Evolutionary conservation across 1,284 basidiomycete genomes (phyloP).

Genomic region (Agaricales sp.): DNA sequence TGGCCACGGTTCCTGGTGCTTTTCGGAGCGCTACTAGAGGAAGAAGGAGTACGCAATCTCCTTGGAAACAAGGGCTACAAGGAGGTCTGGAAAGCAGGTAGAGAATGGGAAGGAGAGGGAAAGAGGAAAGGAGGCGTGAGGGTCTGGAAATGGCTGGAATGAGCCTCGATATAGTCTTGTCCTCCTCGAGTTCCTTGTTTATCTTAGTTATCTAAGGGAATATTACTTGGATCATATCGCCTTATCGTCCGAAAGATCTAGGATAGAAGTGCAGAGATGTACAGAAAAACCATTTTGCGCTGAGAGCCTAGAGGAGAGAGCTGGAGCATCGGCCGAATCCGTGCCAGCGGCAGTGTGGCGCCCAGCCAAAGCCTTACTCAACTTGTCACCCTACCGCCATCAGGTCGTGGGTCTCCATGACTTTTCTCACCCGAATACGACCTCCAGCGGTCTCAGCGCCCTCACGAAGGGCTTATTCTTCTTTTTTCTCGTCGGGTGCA

Average conservation of each 20-base stretch:
- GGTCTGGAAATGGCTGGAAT: constrained; percentile 41
- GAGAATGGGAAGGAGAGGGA: constrained; percentile 75
- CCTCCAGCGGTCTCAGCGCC: not conserved
- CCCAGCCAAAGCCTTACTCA: not conserved
- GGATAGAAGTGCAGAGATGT: too few species aligned
- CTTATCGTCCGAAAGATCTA: too few species aligned
- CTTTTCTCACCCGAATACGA: not conserved
- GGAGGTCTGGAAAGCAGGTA: constrained; percentile 55
- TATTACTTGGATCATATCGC: not conserved
- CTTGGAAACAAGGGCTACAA: constrained; percentile 54
- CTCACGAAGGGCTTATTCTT: constrained; percentile 53
- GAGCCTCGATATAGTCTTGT: not conserved
- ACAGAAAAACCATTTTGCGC: too few species aligned
- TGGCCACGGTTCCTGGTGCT: constrained; percentile 79
- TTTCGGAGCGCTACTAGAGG: constrained; percentile 63
- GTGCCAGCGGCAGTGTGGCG: too few species aligned
- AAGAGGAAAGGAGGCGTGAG: constrained; percentile 70
- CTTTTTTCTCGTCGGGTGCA: constrained; percentile 67
- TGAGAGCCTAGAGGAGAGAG: too few species aligned
- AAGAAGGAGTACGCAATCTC: constrained; percentile 36
- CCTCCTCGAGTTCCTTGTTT: not conserved
- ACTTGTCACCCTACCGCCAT: not conserved
- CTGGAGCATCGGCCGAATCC: too few species aligned
- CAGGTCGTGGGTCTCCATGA: not conserved
- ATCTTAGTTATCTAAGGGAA: not conserved